Base-by-base conservation (phyloP, 176 grass and related monocot species). In the Oryza rufipogon region DNA sequence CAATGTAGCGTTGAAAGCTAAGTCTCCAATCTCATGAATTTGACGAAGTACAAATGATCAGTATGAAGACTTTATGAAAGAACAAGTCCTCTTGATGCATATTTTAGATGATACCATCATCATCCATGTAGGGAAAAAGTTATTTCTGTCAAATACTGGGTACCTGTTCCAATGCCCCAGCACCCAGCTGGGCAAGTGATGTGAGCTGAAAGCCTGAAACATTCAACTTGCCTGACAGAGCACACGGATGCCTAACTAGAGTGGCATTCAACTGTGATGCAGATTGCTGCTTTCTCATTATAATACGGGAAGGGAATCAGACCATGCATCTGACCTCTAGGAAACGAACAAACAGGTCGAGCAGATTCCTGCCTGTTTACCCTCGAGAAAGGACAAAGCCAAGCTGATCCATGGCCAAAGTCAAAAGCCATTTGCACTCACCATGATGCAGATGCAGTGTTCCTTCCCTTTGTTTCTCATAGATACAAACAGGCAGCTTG, bases 291-390 rank as follows among this genome's bases (percentile, higher is more conserved):
- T 63, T 63, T 22, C n/a, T 11, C 20, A 63, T 63, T 23, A 23
- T 63, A 63, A 63, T 63, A 22, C 5, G 10, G 38, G 39, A 61
- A 54, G 64, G 81, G 81, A 80, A 90, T 83, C 88, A 52, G 23
- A 46, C 20, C 36, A 64, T 38, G 74, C 38, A 78, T 79, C 79
- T 79, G 74, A 83, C 84, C 80, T 87, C 69, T 11, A 20, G 88
- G 88, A 90, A 87, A 83, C 84, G 5, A 83, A 87, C 89, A 90
- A 80, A 63, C 84, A 78, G 16, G 74, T 49, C 47, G 3, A 63
- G 58, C 80, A 79, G 84, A 83, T 87, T 74, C 88, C 79, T 83
- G 68, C 75, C 25, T 47, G 45, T 70, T 70, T 60, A 74, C 64
- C 3, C 16, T 39, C 10, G 23, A 45, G 47, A 61, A 9, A 39